Evolutionary conservation across 805 yeast species (phyloP).

Genomic region (Dipodascus albidus): DNA sequence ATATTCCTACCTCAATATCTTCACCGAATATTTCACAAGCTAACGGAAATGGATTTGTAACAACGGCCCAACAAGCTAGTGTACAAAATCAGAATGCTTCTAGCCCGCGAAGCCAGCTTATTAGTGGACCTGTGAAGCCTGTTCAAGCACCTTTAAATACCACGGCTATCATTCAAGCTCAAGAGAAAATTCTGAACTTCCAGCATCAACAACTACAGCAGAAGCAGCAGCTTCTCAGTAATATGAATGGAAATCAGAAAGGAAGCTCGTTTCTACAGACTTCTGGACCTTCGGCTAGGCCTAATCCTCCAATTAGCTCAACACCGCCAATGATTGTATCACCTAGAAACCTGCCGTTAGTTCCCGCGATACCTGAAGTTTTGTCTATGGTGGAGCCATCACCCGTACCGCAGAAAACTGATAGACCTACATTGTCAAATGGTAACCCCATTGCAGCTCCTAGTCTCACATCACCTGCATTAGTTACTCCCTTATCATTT

Average conservation of each 20-base stretch:
- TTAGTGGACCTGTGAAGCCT: constrained; percentile 12
- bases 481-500: constrained; percentile 65
- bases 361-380: constrained; percentile 41
- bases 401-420: constrained; percentile 53
- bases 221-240: constrained; percentile 6
- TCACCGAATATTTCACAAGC: neutral
- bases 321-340: constrained; percentile 27
- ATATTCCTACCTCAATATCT: neutral
- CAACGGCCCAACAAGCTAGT: neutral
- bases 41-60: neutral
- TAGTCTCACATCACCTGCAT: constrained; percentile 64
- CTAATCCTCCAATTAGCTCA: constrained; percentile 27
- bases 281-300: constrained; percentile 20
- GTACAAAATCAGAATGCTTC: constrained; percentile 5
- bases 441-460: constrained; percentile 70
- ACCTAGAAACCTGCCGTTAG: constrained; percentile 20
- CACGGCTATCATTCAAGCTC: constrained; percentile 7
- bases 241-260: neutral
- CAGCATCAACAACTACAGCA: constrained; percentile 7
- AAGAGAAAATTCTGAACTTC: constrained; percentile 3
- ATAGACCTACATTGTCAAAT: constrained; percentile 73
- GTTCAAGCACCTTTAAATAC: constrained; percentile 17
- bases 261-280: constrained; percentile 5
- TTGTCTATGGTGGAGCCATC: constrained; percentile 55
- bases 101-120: constrained; percentile 14